Evolutionary conservation across 2,329 filamentous ascomycete species (phyloP), one percentile per base, ranked within the genome.

Genomic region (Exserohilum turcica): DNA sequence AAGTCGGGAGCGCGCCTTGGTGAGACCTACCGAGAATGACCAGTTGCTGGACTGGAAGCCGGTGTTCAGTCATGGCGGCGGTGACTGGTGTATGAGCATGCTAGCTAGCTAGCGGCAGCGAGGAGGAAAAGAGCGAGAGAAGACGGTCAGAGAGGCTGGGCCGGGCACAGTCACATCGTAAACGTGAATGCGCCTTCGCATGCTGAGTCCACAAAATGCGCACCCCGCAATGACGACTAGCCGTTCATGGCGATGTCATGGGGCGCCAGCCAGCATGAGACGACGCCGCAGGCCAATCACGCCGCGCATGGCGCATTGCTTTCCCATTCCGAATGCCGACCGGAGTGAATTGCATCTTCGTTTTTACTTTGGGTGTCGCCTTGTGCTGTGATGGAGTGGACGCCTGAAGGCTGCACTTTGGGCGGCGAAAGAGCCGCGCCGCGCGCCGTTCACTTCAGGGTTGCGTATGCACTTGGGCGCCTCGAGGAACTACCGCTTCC

Each of bases 1-100:
- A 19, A 16, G 40, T 24, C 1, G 12, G 18, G 15, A 32, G 39
- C 18, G 45, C 39, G 21, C 19, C n/a, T 35, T 5, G 31, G 3
- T 8, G 39, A 12, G 35, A 48, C 57, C 13, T 65, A 76, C 74
- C 72, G 12, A 77, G 68, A 47, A 76, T 74, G 9, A 68, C 64
- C 61, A 77, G 66, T 56, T 77, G 74, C 55, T 72, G 70, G 29
- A 75, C 70, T 57, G 74, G 74, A 46, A 77, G 59, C 48, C 67
- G 68, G 52, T 64, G 71, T 61, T 72, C 71, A 53, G 65, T 68
- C 74, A 74, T 76, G 64, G 45, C 62, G 63, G 56, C 38, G 50
- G 42, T 36, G 18, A 29, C 45, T 52, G 44, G 16, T 46, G 24
- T 36, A 43, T 47, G 45, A 29, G 52, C 54, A 57, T 57, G 51